Conservation (phyloP, 371 early-diverging fungal species). For the Rhizopus sp. region DNA sequence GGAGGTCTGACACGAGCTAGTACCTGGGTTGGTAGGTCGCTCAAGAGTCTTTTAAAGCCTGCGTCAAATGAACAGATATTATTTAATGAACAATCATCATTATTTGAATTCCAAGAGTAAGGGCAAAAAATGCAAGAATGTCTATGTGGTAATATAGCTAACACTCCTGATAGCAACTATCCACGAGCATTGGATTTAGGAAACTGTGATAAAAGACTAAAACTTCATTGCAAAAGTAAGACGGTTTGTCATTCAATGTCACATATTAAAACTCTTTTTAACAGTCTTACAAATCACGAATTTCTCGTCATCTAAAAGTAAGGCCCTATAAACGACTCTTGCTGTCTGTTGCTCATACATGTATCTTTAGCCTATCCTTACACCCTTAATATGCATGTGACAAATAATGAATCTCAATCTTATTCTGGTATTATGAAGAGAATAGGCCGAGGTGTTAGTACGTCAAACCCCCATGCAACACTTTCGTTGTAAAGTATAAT, state of each 20-base stretch:
- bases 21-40: conserved; percentile 21
- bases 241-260: too few relatives aligned
- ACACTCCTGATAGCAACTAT: background rate
- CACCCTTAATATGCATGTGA: conserved; percentile 7
- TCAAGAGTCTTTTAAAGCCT: background rate
- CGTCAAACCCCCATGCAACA: conserved; percentile 20
- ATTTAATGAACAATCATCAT: background rate
- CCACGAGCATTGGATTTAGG: background rate
- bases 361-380: background rate
- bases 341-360: conserved; percentile 4
- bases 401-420: conserved; percentile 14
- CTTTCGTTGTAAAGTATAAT: conserved; percentile 14
- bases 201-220: conserved; percentile 5
- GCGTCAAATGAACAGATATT: background rate
- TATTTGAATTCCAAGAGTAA: background rate
- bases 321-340: background rate
- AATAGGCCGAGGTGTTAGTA: conserved; percentile 20
- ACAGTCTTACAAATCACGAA: conserved; percentile 23
- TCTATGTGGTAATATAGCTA: background rate
- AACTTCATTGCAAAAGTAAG: conserved; percentile 16
- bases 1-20: conserved; percentile 13
- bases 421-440: conserved; percentile 14
- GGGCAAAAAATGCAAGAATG: background rate
- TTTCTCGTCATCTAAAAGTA: conserved; percentile 19
- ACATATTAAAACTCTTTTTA: background rate